A percentile compares a stretch with the other conserved stretches of the same genome.
These are phyloP conservation scores for Ogataea trehaloabstinens DNA, from an alignment of 805 yeast species.

Conservation along the genomic window DNA sequence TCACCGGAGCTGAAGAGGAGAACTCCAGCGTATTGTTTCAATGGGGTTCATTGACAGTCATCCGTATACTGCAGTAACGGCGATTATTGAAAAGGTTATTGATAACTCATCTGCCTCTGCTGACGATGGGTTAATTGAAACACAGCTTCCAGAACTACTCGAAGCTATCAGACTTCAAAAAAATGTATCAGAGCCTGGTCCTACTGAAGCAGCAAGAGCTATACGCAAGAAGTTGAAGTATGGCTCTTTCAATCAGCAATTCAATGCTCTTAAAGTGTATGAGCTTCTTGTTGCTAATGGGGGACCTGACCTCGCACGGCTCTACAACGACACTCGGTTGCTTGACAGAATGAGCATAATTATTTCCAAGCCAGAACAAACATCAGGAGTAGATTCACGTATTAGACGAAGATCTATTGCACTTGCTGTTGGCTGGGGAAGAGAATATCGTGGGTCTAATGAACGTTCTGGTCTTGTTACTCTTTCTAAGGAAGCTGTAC, in stretches of 20 bases:
- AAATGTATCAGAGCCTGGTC: conserved; percentile 33
- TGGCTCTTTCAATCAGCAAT: conserved; percentile 65
- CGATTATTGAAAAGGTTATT: conserved; percentile 53
- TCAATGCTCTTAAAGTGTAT: conserved; percentile 57
- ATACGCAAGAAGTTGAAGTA: conserved; percentile 85
- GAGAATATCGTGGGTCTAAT: conserved; percentile 47
- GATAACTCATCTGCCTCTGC: conserved; percentile 40
- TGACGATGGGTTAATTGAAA: conserved; percentile 38
- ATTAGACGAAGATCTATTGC: conserved; percentile 48
- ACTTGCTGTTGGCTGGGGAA: conserved; percentile 67
- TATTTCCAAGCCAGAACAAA: conserved; percentile 34
- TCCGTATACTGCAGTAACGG: conserved; percentile 69
- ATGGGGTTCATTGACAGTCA: conserved; percentile 61
- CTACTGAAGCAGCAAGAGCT: conserved; percentile 86
- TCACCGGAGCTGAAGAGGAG: too few relatives aligned
- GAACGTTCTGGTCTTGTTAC: conserved; percentile 48
- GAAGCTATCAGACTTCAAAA: conserved; percentile 46
- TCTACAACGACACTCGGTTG: conserved; percentile 69
- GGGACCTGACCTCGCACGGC: conserved; percentile 36
- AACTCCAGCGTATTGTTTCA: too few relatives aligned
- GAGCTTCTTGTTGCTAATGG: conserved; percentile 62
- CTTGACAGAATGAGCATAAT: conserved; percentile 59
- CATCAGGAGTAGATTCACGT: conserved; percentile 30
- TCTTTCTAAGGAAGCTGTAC: conserved; percentile 37
- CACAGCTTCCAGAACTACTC: conserved; percentile 55